Evolutionary conservation across 257 asterid genomes (phyloP), one percentile per base, ranked within the genome.

Genomic region (Ehretia macrophylla): DNA sequence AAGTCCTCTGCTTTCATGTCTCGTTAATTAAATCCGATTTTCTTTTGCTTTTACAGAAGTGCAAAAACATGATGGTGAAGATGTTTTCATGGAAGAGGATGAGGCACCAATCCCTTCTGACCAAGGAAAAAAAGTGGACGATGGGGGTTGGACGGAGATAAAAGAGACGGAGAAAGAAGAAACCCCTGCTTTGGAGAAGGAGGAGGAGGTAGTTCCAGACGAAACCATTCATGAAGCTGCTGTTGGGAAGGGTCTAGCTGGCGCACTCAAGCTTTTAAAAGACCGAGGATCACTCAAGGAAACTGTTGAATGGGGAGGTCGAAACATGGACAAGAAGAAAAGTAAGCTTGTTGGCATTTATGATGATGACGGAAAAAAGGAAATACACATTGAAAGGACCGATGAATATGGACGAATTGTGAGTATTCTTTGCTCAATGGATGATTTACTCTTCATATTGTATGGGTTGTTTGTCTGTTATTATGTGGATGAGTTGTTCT

Each of bases 31-130:
- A 73, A 58, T 38, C 12, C 51, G 50, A 50, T 44, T 12, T 42
- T 53, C 35, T 49, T 54, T 69, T 49, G 40, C 51, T 45, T 51
- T 79, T 62, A 22, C 81, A 92, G 97, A 89, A 56, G 81, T 77
- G 56, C 84, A 80, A 55, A 81, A 76, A 52, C 86, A 92, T 35
- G 86, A 77, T 63, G 67, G 66, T 60, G 90, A 89, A 77, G 99
- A 89, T 77, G 97, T 85, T 53, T 89, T 89, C 78, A 86, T 89
- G 99, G 99, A 88, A 70, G 98, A 85, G 75, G 96, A 92, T 58
- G 67, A 58, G 62, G 77, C 63, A 21, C 87, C 94, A 14, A 72
- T 70, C 65, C 64, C 67, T 63, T 60, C 83, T 67, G 87, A 76
- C 72, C 81, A 70, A 44, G 93, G 80, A 73, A 71, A 72, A 75